Percentiles rank a stretch among this genome's conserved stretches.
Evolutionary conservation across 257 asterid species (phyloP).

Genomic region (Mentha longifolia): DNA sequence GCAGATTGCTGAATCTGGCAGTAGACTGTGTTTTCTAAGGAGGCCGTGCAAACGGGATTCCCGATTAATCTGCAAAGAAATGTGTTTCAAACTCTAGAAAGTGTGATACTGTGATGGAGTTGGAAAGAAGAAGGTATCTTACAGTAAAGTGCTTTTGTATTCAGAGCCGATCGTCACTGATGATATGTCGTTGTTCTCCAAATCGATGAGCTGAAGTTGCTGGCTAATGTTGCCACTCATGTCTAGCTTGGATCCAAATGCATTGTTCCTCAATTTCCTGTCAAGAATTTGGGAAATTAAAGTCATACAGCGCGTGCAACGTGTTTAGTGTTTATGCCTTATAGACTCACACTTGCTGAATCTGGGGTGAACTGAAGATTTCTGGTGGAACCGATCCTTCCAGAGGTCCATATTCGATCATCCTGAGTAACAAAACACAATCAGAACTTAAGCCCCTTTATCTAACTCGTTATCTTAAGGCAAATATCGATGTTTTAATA

Average conservation of each 20-base stretch:
- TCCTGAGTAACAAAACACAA: slow-evolving; percentile 49
- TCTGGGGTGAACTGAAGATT: slow-evolving; percentile 72
- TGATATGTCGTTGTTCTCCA: slow-evolving; percentile 74
- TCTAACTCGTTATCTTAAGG: slow-evolving; percentile 13
- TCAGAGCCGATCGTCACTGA: slow-evolving; percentile 81
- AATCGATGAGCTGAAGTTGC: slow-evolving; percentile 79
- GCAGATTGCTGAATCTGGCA: slow-evolving; percentile 77
- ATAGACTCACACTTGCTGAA: slow-evolving; percentile 88
- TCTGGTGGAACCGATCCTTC: slow-evolving; percentile 73
- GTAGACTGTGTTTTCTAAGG: slow-evolving; percentile 70
- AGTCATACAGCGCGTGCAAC: neutral
- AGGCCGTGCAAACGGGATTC: slow-evolving; percentile 78
- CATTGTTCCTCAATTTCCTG: slow-evolving; percentile 89
- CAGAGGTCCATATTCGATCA: slow-evolving; percentile 81
- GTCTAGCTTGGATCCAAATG: slow-evolving; percentile 69
- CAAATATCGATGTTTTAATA: slow-evolving; percentile 31
- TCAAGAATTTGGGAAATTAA: slow-evolving; percentile 27
- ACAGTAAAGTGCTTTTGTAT: slow-evolving; percentile 76
- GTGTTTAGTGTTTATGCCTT: neutral
- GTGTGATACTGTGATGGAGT: neutral
- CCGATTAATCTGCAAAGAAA: slow-evolving; percentile 72
- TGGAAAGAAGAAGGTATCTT: slow-evolving; percentile 34
- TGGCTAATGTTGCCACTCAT: slow-evolving; percentile 64
- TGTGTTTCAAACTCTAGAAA: neutral
- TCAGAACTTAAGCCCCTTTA: slow-evolving; percentile 25